Evolutionary conservation across 306 rosid genomes (phyloP).

Genomic region (Glycine tomentella): DNA sequence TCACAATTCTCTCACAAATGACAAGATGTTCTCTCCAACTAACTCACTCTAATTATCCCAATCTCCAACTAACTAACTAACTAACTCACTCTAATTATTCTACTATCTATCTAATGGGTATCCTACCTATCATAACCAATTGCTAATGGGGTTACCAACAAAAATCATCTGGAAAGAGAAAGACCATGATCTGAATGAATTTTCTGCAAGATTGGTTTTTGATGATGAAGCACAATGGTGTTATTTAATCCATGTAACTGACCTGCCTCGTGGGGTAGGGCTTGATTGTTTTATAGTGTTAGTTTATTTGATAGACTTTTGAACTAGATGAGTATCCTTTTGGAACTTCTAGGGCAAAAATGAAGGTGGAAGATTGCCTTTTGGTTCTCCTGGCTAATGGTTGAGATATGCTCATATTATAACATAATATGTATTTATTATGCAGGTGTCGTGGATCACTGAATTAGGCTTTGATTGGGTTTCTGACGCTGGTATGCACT

Average conservation of each 20-base stretch:
- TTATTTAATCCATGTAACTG: conserved; percentile 8
- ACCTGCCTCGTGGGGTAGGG: neutral
- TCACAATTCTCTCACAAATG: neutral
- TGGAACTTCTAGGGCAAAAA: conserved; percentile 9
- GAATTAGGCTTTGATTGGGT: conserved; percentile 62
- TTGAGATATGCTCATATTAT: conserved; percentile 1
- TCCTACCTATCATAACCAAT: neutral
- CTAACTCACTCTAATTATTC: neutral
- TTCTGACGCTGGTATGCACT: conserved; percentile 53
- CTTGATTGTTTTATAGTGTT: conserved; percentile 14
- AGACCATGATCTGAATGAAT: conserved; percentile 8
- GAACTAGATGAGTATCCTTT: conserved; percentile 24
- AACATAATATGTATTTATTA: conserved; percentile 33
- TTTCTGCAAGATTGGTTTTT: conserved; percentile 19
- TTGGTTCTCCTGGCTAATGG: conserved; percentile 12
- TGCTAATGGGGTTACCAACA: neutral
- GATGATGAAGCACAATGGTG: neutral
- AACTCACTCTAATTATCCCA: neutral
- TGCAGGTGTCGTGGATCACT: conserved; percentile 95
- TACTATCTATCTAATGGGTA: neutral
- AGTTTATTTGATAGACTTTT: conserved; percentile 20
- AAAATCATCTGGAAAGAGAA: neutral
- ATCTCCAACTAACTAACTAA: neutral
- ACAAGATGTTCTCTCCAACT: neutral
- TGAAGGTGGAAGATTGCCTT: conserved; percentile 6